Base-by-base conservation (phyloP, 768 basidiomycete species). In the Lactifluus volemus region DNA sequence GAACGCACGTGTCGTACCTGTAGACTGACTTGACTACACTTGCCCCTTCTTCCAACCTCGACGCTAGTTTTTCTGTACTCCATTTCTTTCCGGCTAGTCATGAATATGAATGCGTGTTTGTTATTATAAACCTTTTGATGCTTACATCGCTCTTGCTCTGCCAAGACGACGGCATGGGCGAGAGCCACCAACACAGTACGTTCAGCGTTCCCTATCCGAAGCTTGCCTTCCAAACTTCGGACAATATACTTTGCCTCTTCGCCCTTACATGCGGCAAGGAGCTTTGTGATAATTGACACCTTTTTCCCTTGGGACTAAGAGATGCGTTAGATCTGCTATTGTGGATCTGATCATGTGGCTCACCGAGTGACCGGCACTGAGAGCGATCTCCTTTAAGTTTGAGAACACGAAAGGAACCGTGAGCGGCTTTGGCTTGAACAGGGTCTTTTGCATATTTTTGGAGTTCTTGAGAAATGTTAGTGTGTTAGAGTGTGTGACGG, bases 201-300 rank as follows among this genome's bases (percentile, higher is more conserved):
- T 71, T 98, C 97, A 7, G 97, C 97, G 70, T 98, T 89, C 45
- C 97, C 92, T 70, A 99, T 98, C 14, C 97, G 84, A 41, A 99
- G 81, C 73, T 99, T 99, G 61, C 97, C 97, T 75, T 98, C 95
- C 65, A 98, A 75, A 70, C 91, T 93, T 44, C 96, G 86, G 39
- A 98, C 87, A 66, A 98, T 90, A 71, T 95, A 99, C 70, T 98
- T 98, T 25, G 97, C 95, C 74, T 99, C 97, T 34, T 82, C 76
- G 61, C 85, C 92, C 68, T 91, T 87, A 70, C 95, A 98, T 1
- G 92, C 86, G 3, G 95, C 94, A 3, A 99, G 79, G 2, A 99
- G 80, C 70, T 93, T 92, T 44, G 92, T 96, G 70, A 99, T 94
- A 62, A 96, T 89, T 0, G 88, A 87, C 11, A 97, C 92, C 71